Conservation (phyloP, 1,284 basidiomycete genomes). For the Naganishia liquefaciens region DNA sequence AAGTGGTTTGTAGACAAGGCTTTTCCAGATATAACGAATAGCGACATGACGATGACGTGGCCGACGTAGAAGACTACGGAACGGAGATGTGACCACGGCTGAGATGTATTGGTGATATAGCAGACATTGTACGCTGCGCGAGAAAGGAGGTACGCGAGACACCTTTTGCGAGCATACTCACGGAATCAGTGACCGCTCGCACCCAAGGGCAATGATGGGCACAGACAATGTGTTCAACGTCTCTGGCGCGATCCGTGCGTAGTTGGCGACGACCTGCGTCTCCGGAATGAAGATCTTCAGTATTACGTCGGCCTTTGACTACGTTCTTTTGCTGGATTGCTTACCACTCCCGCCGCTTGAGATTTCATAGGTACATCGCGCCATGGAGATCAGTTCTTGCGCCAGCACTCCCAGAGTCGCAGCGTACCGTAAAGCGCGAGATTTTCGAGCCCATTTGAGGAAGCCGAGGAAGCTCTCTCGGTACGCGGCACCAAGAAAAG, state of each 20-base stretch:
- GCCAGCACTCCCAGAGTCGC: background rate
- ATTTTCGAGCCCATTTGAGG: slow-evolving; percentile 18
- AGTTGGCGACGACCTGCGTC: slow-evolving; percentile 12
- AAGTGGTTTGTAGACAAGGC: background rate
- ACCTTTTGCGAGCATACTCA: background rate
- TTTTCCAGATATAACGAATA: slow-evolving; percentile 9
- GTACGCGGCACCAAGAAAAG: too few species aligned
- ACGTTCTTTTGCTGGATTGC: too few species aligned
- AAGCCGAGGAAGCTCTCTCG: slow-evolving; percentile 5
- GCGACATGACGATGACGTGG: slow-evolving; percentile 7
- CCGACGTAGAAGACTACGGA: slow-evolving; percentile 19
- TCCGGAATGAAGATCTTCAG: background rate
- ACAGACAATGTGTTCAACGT: slow-evolving; percentile 11
- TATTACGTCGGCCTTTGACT: too few species aligned
- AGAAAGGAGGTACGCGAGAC: slow-evolving; percentile 12
- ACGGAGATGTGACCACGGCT: background rate
- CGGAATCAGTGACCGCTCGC: background rate
- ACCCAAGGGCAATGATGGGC: too few species aligned
- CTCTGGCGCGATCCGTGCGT: background rate
- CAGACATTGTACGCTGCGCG: slow-evolving; percentile 3
- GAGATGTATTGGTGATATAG: slow-evolving; percentile 10
- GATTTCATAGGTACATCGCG: background rate
- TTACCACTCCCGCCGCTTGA: background rate
- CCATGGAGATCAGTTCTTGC: background rate
- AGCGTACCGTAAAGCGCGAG: slow-evolving; percentile 13